phyloP scores from a whole-genome alignment of 2,329 filamentous ascomycete genomes.

The Aspergillus clavatus region DNA sequence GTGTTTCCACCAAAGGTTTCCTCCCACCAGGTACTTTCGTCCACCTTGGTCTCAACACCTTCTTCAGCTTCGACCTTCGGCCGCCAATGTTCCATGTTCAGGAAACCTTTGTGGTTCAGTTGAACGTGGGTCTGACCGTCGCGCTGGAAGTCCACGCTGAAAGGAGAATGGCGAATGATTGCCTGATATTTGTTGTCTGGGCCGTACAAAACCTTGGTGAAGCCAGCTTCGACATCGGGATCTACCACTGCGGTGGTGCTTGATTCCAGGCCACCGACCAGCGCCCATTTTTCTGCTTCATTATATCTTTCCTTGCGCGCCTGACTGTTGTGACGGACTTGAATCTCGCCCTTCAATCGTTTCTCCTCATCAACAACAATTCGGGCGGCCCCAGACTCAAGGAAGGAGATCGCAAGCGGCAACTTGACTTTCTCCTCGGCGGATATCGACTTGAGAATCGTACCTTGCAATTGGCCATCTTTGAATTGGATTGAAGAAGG shows the following conservation, averaged over 20 bases:
- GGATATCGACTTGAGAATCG: slow-evolving; percentile 73
- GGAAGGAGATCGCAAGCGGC: slow-evolving; percentile 80
- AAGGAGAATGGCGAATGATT: slow-evolving; percentile 75
- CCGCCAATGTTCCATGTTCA: slow-evolving; percentile 96
- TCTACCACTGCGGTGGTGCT: slow-evolving; percentile 68
- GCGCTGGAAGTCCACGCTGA: slow-evolving; percentile 79
- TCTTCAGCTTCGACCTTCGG: slow-evolving; percentile 68
- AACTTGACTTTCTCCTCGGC: slow-evolving; percentile 67
- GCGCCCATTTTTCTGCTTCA: slow-evolving; percentile 77
- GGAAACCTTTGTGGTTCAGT: slow-evolving; percentile 80
- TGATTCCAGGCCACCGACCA: slow-evolving; percentile 73
- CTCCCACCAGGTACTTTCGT: slow-evolving; percentile 94
- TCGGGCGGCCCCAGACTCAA: slow-evolving; percentile 81
- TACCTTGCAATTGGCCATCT: slow-evolving; percentile 72
- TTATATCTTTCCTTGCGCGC: slow-evolving; percentile 91
- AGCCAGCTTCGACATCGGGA: slow-evolving; percentile 60
- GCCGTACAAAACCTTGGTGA: slow-evolving; percentile 73
- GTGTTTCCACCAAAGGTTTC: slow-evolving; percentile 94
- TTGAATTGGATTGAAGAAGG: slow-evolving; percentile 69
- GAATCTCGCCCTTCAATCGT: slow-evolving; percentile 81
- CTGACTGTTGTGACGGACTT: slow-evolving; percentile 76
- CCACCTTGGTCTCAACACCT: slow-evolving; percentile 40
- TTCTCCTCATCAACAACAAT: slow-evolving; percentile 89
- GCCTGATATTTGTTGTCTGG: slow-evolving; percentile 72
- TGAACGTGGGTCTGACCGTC: slow-evolving; percentile 77